Percentiles rank a stretch among this genome's conserved stretches.
phyloP scores from a whole-genome alignment of 345 rosid genomes.

The Barbarea vulgaris region DNA sequence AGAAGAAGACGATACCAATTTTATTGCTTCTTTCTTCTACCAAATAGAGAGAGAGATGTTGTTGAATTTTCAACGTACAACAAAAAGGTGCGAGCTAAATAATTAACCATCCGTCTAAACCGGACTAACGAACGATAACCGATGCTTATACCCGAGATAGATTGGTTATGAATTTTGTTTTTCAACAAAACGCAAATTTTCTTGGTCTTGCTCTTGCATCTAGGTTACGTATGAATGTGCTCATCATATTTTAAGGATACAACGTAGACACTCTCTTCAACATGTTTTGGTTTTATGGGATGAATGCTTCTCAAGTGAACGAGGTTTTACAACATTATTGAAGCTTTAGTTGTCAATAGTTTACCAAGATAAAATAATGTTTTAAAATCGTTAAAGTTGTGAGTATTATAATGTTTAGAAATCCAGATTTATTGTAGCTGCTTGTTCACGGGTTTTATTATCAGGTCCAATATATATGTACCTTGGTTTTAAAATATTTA shows the following conservation, averaged over 20 bases:
- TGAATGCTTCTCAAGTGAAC: neutral
- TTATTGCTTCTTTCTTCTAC: neutral
- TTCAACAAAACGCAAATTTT: neutral
- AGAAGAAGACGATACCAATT: neutral
- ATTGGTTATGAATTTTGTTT: neutral
- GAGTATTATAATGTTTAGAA: neutral
- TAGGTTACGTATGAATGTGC: too few species aligned
- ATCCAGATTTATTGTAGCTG: neutral
- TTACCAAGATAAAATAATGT: too few species aligned
- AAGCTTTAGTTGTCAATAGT: neutral
- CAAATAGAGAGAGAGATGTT: neutral
- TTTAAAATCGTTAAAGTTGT: neutral
- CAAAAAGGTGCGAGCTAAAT: neutral
- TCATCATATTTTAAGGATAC: too few species aligned
- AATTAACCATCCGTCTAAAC: neutral
- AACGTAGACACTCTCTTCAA: neutral
- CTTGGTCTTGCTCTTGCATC: neutral
- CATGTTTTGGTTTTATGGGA: neutral
- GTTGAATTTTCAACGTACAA: neutral
- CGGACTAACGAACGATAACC: neutral
- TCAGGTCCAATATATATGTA: neutral
- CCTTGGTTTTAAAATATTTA: too few species aligned
- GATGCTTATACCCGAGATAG: neutral
- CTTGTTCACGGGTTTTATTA: neutral
- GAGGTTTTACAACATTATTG: neutral